Evolutionary conservation across 768 basidiomycete genomes (phyloP), one percentile per base, ranked within the genome.

Genomic region (Coprinellus micaceus): DNA sequence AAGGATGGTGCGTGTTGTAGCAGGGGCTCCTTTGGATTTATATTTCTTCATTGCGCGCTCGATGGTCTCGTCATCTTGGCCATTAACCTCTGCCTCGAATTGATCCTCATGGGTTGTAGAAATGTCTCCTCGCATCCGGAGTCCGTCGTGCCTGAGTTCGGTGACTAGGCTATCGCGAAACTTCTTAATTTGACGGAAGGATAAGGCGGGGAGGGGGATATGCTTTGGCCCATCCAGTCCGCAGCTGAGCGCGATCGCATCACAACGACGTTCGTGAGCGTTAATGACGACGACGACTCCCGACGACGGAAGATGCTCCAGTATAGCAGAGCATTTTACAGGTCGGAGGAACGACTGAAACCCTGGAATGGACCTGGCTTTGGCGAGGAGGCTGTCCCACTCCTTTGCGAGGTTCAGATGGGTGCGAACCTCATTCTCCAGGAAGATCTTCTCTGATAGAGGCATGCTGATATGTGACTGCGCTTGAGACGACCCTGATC

Each of bases 341-440:
- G 66, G 65, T 5, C 28, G 53, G 5, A 69, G 48, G 48, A 69
- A 69, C 43, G 59, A 55, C 30, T 60, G 53, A 53, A 67, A 67
- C 1, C 58, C 63, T 2, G 63, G 40, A 3, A 64, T 41, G 10
- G 17, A 28, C 25, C 59, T 44, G 17, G 63, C 53, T 25, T 40
- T 26, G n/a, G 30, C 29, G 1, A 66, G 55, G 4, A 64, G 44
- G 24, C 46, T 26, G 7, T 66, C 58, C 58, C 63, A 62, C 30
- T 62, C 51, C 21, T 60, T 48, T 24, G 40, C 40, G 19, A 43
- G 40, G 15, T 19, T 43, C 40, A 43, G n/a, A 43, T 43, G 40
- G 6, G 40, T 5, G 40, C 19, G 40, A 9, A 17, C 40, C 19
- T 43, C 40, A 19, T 43, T 17, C 40, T 43, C 40, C 36, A 43